These are phyloP conservation scores for Plasmodium gallinaceum DNA, from an alignment of 169 alveolate species.

Conservation along the genomic window DNA sequence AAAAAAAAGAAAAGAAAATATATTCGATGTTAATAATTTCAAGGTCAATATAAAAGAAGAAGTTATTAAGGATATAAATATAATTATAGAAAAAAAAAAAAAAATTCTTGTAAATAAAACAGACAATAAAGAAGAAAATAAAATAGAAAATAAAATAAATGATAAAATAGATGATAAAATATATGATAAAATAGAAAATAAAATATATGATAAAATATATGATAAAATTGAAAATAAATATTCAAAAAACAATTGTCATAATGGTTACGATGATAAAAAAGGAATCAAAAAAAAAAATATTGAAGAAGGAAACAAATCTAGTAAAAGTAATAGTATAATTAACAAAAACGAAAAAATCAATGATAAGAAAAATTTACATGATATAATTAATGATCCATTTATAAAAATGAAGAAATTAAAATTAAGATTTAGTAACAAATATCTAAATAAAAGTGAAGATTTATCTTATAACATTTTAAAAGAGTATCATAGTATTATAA, in stretches of 20 bases:
- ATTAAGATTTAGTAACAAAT: slow-evolving; percentile 23
- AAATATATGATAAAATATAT: neutral
- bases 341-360: neutral
- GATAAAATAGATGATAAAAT: neutral
- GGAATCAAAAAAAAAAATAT: neutral
- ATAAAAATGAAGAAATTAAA: slow-evolving; percentile 25
- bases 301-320: neutral
- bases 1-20: slow-evolving; percentile 32
- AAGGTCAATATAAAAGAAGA: slow-evolving; percentile 19
- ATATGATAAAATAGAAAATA: neutral
- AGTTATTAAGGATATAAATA: slow-evolving; percentile 3
- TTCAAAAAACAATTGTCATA: neutral
- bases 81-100: neutral
- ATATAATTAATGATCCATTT: slow-evolving; percentile 13
- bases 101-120: neutral
- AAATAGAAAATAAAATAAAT: neutral
- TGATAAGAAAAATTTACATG: neutral
- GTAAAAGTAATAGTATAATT: neutral
- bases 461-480: neutral
- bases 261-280: neutral
- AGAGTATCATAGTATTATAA: slow-evolving; percentile 22
- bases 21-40: slow-evolving; percentile 30
- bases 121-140: neutral
- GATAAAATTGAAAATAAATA: neutral
- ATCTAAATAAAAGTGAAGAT: slow-evolving; percentile 26